Conservation (phyloP, 1,139 yeast species). For the Nakaseomyces delphensis region DNA sequence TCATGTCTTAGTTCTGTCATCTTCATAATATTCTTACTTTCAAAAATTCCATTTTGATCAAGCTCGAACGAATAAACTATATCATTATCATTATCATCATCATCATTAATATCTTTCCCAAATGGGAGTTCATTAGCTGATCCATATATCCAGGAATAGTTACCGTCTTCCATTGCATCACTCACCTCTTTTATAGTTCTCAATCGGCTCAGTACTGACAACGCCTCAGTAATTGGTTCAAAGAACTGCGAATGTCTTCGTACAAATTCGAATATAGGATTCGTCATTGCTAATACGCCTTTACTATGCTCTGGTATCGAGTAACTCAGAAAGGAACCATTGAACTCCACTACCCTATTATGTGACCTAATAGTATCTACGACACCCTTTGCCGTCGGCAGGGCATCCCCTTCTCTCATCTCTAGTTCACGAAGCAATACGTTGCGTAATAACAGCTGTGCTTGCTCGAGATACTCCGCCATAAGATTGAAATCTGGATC, state of each 20-base stretch:
- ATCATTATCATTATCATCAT: conserved; percentile 22
- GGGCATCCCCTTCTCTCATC: background rate
- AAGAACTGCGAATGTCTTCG: background rate
- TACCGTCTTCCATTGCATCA: conserved; percentile 8
- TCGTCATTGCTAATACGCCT: background rate
- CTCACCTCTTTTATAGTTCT: conserved; percentile 2
- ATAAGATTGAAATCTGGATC: background rate
- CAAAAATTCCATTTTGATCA: conserved; percentile 17
- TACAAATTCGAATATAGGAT: background rate
- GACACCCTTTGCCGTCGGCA: background rate
- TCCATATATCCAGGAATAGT: conserved; percentile 8
- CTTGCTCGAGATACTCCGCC: background rate
- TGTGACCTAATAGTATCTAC: background rate
- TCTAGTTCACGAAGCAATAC: background rate
- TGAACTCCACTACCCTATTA: conserved; percentile 1
- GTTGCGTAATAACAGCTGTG: background rate
- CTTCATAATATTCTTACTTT: conserved; percentile 22
- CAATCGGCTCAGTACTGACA: background rate
- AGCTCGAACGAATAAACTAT: conserved; percentile 29
- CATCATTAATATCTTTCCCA: conserved; percentile 12
- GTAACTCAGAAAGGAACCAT: background rate
- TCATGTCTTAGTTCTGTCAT: conserved; percentile 27
- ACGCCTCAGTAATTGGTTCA: background rate
- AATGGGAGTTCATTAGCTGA: conserved; percentile 8
- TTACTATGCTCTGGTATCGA: background rate